phyloP scores from a whole-genome alignment of 202 grass and related monocot species.

The Brachypodium distachyon region DNA sequence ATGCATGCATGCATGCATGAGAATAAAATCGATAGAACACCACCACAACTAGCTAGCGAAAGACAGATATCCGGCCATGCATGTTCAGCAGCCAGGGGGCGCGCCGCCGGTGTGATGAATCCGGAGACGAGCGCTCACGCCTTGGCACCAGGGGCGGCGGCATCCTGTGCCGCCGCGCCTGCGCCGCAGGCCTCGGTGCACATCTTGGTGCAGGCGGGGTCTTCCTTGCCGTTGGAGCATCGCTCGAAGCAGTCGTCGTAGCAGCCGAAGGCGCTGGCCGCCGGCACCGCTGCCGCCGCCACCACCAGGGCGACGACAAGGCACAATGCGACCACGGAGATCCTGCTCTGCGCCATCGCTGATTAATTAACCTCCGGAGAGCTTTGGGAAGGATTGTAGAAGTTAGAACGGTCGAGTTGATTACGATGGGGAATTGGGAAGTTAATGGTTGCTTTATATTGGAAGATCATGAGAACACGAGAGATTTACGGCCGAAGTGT shows the following conservation, averaged over 20 bases:
- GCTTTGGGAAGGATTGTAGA: background rate
- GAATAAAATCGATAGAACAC: background rate
- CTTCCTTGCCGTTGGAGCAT: conserved; percentile 41
- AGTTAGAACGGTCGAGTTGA: background rate
- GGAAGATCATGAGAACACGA: no score
- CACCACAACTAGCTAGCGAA: background rate
- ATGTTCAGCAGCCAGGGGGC: background rate
- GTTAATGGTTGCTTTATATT: no score
- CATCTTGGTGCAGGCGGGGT: conserved; percentile 27
- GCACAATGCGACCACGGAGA: conserved; percentile 2
- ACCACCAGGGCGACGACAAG: background rate
- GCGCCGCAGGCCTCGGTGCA: conserved; percentile 42
- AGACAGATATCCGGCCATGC: background rate
- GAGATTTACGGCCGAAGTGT: no score
- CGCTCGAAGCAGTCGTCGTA: conserved; percentile 44
- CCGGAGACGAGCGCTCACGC: background rate
- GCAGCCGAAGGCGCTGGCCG: conserved; percentile 26
- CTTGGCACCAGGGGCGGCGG: no score
- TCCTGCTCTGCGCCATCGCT: conserved; percentile 8
- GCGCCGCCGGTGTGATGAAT: background rate
- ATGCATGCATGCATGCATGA: background rate
- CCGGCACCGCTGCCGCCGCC: conserved; percentile 4
- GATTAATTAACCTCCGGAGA: background rate
- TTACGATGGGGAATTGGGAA: background rate
- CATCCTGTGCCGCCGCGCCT: background rate